Conservation (phyloP, 2,329 filamentous ascomycete genomes). For the Cephalotrichum gorgonifer region DNA sequence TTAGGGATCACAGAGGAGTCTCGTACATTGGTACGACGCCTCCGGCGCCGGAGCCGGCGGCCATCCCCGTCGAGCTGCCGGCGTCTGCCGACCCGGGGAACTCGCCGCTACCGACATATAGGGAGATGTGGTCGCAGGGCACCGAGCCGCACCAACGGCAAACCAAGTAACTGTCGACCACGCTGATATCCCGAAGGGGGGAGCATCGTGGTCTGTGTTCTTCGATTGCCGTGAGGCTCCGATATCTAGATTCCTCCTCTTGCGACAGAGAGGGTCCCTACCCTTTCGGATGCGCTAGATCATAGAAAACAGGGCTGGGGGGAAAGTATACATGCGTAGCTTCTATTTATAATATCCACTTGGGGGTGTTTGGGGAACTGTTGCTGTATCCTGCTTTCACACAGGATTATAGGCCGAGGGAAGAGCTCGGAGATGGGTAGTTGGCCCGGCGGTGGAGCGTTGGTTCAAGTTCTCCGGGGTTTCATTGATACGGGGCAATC, state of each 20-base stretch:
- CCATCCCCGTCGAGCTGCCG: constrained; percentile 23
- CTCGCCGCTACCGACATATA: constrained; percentile 23
- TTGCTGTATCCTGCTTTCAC: too few relatives aligned
- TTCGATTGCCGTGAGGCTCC: not conserved
- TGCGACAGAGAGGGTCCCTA: too few relatives aligned
- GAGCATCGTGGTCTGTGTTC: not conserved
- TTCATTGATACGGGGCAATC: too few relatives aligned
- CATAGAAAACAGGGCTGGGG: too few relatives aligned
- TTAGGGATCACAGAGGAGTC: not conserved
- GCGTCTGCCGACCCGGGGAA: constrained; percentile 17
- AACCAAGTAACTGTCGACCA: constrained; percentile 7
- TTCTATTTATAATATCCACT: too few relatives aligned
- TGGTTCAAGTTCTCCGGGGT: too few relatives aligned
- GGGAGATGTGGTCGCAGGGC: constrained; percentile 20
- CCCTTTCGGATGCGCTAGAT: too few relatives aligned
- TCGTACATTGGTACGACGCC: not conserved
- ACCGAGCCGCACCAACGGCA: constrained; percentile 17
- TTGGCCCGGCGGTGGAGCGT: too few relatives aligned
- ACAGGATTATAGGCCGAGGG: too few relatives aligned
- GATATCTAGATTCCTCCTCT: not conserved
- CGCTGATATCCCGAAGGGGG: not conserved
- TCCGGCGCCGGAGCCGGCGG: constrained; percentile 6
- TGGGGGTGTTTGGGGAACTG: too few relatives aligned
- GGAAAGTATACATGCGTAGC: too few relatives aligned
- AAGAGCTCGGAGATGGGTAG: too few relatives aligned